Base-by-base conservation (phyloP, 352 stramenopile genomes). In the Phytophthora podocarpi region DNA sequence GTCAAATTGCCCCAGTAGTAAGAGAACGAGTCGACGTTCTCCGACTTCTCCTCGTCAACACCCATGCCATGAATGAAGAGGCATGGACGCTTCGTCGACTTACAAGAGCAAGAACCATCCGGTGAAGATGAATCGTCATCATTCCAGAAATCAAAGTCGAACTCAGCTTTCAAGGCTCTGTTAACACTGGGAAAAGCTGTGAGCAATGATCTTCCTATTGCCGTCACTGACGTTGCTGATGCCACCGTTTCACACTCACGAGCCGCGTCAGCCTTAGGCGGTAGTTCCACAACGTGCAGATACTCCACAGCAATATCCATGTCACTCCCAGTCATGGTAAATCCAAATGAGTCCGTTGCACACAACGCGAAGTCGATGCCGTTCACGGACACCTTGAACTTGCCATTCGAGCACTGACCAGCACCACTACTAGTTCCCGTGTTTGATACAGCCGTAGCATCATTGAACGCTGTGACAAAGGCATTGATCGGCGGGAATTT, bases 1-100 rank as follows among this genome's bases (percentile, higher is more conserved):
- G 59, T 60, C 20, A 86, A 47, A 40, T 77, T 65, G 1, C 72
- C 71, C 55, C 73, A 79, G 34, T 78, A 84, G 2, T 23, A 20
- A 26, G 63, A 31, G 24, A 43, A 64, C 11, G 24, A 52, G 20
- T 68, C 45, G 8, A 53, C 28, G 9, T 68, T 41, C 15, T 58
- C 53, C 8, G 34, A 27, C 4, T 43, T 23, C 23, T 68, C 43
- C 43, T n/a, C 18, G 27, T n/a, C n/a, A n/a, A n/a, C n/a, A n/a
- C n/a, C n/a, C n/a, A n/a, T n/a, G n/a, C 49, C 49, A 27, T 57
- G 49, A 13, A 57, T 47, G 26, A 39, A 57, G n/a, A 57, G 7
- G 8, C 51, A 59, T 23, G 51, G 51, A 28, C 40, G 51, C n/a
- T 11, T 28, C 11, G 2, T 45, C 1, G 51, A 59, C 39, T 45